These are phyloP conservation scores for Chrysosphaeria jannelii DNA, from an alignment of 2,329 filamentous ascomycete species.

Conservation along the genomic window DNA sequence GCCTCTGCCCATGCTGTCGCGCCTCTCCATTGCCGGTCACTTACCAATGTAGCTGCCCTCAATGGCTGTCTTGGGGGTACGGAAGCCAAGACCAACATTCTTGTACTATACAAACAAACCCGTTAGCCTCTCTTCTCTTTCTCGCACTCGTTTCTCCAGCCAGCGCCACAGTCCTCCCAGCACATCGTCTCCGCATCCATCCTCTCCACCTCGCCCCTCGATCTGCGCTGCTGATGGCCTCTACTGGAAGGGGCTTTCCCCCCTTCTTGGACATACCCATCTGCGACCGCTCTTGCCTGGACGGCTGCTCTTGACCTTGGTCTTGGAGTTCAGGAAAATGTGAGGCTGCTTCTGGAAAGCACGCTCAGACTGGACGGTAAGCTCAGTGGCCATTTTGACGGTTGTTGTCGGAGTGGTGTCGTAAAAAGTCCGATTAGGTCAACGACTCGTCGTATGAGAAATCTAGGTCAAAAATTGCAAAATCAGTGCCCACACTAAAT, in stretches of 20 bases:
- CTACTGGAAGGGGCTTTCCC: no score
- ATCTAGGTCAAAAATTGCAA: conserved; percentile 2
- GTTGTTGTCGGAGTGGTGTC: conserved; percentile 1
- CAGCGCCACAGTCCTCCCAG: no score
- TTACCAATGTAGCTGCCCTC: conserved; percentile 97
- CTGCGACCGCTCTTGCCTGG: conserved; percentile 78
- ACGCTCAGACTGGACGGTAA: conserved; percentile 99
- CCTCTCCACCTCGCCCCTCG: no score
- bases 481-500: conserved; percentile 1
- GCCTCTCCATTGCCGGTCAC: conserved; percentile 11
- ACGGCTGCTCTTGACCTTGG: conserved; percentile 55
- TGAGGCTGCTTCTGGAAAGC: conserved; percentile 99
- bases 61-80: conserved; percentile 94
- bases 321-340: conserved; percentile 98
- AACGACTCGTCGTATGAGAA: conserved; percentile 2
- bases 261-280: conserved; percentile 16
- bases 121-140: no score
- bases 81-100: conserved; percentile 97
- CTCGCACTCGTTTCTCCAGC: no score
- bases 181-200: no score
- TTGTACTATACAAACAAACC: conserved; percentile 32
- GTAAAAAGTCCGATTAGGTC: no score
- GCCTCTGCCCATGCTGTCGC: background rate
- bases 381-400: conserved; percentile 65
- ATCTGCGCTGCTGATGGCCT: no score